Conservation (phyloP, 208 protist genomes). For the Porcisia deanei region DNA sequence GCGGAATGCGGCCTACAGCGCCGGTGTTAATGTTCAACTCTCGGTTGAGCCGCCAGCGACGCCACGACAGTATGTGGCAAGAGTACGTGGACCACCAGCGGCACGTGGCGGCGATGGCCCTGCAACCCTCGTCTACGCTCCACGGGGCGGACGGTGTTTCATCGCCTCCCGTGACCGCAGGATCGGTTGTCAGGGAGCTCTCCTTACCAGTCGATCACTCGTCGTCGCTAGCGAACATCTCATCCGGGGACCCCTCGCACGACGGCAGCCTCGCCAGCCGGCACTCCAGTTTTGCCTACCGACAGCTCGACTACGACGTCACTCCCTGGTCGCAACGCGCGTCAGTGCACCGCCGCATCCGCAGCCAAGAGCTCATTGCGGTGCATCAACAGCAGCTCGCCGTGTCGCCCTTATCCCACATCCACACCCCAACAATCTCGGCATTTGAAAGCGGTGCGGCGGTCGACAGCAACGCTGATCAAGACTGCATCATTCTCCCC, state of each 20-base stretch:
- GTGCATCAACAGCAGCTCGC: conserved; percentile 25
- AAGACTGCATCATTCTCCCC: background rate
- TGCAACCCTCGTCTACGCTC: background rate
- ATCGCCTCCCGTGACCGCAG: background rate
- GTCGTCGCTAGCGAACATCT: conserved; percentile 6
- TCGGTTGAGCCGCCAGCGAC: conserved; percentile 58
- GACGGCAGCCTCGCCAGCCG: conserved; percentile 26
- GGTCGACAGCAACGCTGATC: conserved; percentile 4
- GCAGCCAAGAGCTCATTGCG: conserved; percentile 27
- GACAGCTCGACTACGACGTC: conserved; percentile 48
- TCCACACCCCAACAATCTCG: background rate
- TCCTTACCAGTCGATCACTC: conserved; percentile 14
- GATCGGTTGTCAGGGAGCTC: background rate
- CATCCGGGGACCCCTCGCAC: conserved; percentile 12
- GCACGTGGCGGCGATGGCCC: conserved; percentile 10
- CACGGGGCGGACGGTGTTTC: conserved; percentile 2
- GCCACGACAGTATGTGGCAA: conserved; percentile 40
- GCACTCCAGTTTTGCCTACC: conserved; percentile 23
- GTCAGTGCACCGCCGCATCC: conserved; percentile 35
- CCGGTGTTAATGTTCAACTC: conserved; percentile 41
- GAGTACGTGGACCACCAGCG: conserved; percentile 39
- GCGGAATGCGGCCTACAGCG: conserved; percentile 24
- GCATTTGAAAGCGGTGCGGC: background rate
- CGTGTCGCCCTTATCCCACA: conserved; percentile 8
- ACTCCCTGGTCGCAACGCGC: conserved; percentile 43